A percentile compares a stretch with the other conserved stretches of the same genome.
Evolutionary conservation across 148 eudicot genomes (phyloP).

Genomic region (Fagopyrum tataricum): DNA sequence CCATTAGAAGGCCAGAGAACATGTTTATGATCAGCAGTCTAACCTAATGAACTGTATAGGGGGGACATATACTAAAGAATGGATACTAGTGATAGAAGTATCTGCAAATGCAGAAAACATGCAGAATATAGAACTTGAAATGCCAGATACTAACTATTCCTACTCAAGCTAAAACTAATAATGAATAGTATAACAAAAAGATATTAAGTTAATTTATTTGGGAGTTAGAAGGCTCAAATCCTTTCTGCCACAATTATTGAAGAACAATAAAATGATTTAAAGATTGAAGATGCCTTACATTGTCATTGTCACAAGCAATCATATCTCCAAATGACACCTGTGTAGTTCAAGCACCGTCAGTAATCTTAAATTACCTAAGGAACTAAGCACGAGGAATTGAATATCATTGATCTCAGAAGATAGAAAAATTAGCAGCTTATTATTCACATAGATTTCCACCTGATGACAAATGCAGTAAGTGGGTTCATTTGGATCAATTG

Average conservation of each 20-base stretch:
- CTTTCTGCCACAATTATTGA: neutral
- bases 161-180: neutral
- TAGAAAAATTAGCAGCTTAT: neutral
- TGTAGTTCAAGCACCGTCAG: slow-evolving; percentile 15
- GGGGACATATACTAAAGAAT: neutral
- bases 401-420: slow-evolving; percentile 1
- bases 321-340: slow-evolving; percentile 98
- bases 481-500: slow-evolving; percentile 97
- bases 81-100: neutral
- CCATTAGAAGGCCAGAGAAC: no score
- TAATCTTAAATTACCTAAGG: neutral
- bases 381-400: neutral
- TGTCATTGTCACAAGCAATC: slow-evolving; percentile 99
- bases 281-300: slow-evolving; percentile 37
- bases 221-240: neutral
- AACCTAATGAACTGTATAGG: neutral
- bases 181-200: neutral
- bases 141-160: slow-evolving; percentile 1
- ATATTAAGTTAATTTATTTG: neutral
- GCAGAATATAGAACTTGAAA: neutral
- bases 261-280: slow-evolving; percentile 2
- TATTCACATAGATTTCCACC: slow-evolving; percentile 33
- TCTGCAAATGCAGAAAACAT: neutral
- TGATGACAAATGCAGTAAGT: slow-evolving; percentile 96
- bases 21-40: neutral